Percentiles rank a stretch among this genome's conserved stretches.
phyloP scores from a whole-genome alignment of 1,284 basidiomycete species.

The Tylopilus orsonianus region DNA sequence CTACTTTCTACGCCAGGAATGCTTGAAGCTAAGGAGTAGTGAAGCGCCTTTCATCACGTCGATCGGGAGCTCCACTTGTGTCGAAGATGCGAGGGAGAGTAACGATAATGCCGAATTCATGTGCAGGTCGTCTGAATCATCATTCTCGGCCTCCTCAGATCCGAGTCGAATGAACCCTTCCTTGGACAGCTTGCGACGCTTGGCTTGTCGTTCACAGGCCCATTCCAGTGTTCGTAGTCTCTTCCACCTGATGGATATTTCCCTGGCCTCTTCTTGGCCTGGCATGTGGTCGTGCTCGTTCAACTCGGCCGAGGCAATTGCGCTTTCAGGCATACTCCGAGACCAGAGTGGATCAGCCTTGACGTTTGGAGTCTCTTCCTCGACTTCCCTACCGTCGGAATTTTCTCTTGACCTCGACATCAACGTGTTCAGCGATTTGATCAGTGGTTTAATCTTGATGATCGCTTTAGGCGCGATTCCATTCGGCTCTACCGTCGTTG shows the following conservation, averaged over 20 bases:
- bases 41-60: constrained; percentile 44
- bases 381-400: not conserved
- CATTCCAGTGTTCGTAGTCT: constrained; percentile 42
- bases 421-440: constrained; percentile 21
- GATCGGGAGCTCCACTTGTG: constrained; percentile 18
- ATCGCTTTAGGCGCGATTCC: constrained; percentile 15
- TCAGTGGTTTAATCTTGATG: constrained; percentile 22
- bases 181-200: constrained; percentile 33
- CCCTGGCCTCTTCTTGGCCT: constrained; percentile 13
- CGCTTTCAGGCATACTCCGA: not conserved
- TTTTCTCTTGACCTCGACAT: constrained; percentile 8
- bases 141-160: constrained; percentile 17
- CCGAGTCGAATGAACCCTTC: constrained; percentile 16
- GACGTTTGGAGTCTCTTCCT: not conserved
- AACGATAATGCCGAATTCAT: constrained; percentile 32
- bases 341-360: not conserved
- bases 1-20: constrained; percentile 32
- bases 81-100: constrained; percentile 29
- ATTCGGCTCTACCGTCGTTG: too few relatives aligned
- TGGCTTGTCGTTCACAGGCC: constrained; percentile 44
- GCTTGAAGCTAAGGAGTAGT: constrained; percentile 41
- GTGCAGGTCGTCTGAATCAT: constrained; percentile 5
- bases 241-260: constrained; percentile 13
- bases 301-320: constrained; percentile 1
- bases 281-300: not conserved